Evolutionary conservation across 345 rosid species (phyloP).

Genomic region (Acer campestre): DNA sequence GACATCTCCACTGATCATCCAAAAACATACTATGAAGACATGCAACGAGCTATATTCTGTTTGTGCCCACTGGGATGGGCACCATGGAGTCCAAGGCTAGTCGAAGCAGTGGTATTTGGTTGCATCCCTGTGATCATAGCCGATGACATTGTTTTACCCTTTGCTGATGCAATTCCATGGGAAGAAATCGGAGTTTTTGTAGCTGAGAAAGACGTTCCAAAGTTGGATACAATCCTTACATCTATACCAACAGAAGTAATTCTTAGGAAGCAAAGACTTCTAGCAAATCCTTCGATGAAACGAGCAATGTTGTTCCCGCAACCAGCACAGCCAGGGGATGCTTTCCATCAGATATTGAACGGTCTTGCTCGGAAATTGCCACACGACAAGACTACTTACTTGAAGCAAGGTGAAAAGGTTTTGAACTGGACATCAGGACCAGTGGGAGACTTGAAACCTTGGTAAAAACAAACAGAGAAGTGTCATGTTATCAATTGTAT

Average conservation of each 20-base stretch:
- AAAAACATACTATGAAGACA: slow-evolving; percentile 91
- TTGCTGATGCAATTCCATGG: slow-evolving; percentile 99
- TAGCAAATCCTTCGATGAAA: slow-evolving; percentile 95
- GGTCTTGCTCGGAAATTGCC: slow-evolving; percentile 91
- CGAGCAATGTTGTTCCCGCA: slow-evolving; percentile 93
- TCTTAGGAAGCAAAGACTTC: slow-evolving; percentile 85
- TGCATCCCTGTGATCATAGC: slow-evolving; percentile 98
- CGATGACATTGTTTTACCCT: slow-evolving; percentile 88
- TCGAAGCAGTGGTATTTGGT: slow-evolving; percentile 98
- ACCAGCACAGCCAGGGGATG: slow-evolving; percentile 89
- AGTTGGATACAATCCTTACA: slow-evolving; percentile 78
- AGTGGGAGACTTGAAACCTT: slow-evolving; percentile 81
- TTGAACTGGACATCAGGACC: slow-evolving; percentile 96
- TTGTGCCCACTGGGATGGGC: slow-evolving; percentile 98
- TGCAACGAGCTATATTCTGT: slow-evolving; percentile 94
- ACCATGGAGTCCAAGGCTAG: slow-evolving; percentile 97
- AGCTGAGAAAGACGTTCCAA: slow-evolving; percentile 81
- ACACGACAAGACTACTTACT: slow-evolving; percentile 49
- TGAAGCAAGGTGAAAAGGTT: slow-evolving; percentile 57
- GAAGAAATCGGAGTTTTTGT: slow-evolving; percentile 95
- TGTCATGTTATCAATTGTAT: neutral
- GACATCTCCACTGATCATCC: slow-evolving; percentile 98
- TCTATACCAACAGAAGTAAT: slow-evolving; percentile 78
- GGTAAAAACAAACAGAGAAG: slow-evolving; percentile 37
- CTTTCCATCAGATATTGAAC: slow-evolving; percentile 92